Conservation (phyloP, 345 rosid species). For the Theobroma cacao region DNA sequence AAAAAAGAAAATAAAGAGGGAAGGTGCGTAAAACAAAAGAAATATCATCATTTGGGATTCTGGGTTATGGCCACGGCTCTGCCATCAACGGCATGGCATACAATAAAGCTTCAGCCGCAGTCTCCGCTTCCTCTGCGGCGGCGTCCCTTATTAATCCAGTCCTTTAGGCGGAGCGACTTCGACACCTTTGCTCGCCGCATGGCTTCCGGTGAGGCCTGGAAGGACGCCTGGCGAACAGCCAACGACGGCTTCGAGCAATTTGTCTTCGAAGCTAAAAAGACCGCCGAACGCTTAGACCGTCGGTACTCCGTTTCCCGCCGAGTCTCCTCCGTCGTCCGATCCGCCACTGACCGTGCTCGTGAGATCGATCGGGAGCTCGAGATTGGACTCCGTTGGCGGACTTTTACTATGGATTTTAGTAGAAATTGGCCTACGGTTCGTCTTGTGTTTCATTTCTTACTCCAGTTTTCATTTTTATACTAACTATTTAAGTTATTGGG, state of each 20-base stretch:
- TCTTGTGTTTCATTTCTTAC: constrained; percentile 6
- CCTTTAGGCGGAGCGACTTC: constrained; percentile 64
- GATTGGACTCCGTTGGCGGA: constrained; percentile 63
- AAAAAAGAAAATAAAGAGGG: background rate
- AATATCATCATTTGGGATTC: background rate
- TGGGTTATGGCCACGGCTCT: constrained; percentile 13
- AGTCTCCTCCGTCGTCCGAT: constrained; percentile 46
- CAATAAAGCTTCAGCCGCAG: background rate
- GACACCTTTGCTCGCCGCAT: constrained; percentile 53
- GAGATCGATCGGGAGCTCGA: constrained; percentile 75
- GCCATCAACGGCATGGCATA: constrained; percentile 9
- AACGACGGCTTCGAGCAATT: constrained; percentile 85
- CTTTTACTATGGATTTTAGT: constrained; percentile 58
- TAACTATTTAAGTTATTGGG: background rate
- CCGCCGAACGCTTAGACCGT: constrained; percentile 78
- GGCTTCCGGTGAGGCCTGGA: constrained; percentile 66
- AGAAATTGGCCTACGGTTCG: constrained; percentile 86
- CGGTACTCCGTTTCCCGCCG: constrained; percentile 75
- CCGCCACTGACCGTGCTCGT: constrained; percentile 65
- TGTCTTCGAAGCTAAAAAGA: constrained; percentile 76
- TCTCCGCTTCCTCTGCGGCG: background rate
- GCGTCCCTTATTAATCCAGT: constrained; percentile 5
- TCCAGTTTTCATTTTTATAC: background rate
- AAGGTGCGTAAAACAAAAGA: background rate
- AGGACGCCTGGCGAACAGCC: constrained; percentile 77